A percentile compares a stretch with the other conserved stretches of the same genome.
phyloP scores from a whole-genome alignment of 208 protist genomes.

The Phytomonas sp. region DNA sequence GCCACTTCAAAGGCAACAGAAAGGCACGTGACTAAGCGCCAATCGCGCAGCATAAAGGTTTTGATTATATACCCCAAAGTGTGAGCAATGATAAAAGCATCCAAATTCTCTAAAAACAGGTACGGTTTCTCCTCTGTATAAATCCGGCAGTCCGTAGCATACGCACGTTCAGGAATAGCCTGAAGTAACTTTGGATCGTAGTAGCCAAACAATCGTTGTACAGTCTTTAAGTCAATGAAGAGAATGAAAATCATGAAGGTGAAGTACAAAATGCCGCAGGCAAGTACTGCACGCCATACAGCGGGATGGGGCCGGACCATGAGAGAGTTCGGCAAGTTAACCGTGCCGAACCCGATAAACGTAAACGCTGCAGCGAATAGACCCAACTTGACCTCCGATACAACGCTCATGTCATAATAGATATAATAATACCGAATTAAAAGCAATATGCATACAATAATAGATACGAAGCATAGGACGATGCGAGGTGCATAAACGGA shows the following conservation, averaged over 20 bases:
- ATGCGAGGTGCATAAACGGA: conserved; percentile 59
- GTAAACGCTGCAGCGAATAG: conserved; percentile 50
- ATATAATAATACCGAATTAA: conserved; percentile 49
- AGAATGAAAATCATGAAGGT: conserved; percentile 87
- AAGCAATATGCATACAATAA: conserved; percentile 39
- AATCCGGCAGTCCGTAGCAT: conserved; percentile 92
- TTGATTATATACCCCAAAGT: conserved; percentile 92
- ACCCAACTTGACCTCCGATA: conserved; percentile 56
- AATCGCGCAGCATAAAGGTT: conserved; percentile 91
- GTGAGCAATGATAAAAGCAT: conserved; percentile 94
- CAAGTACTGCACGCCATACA: conserved; percentile 92
- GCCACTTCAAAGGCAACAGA: conserved; percentile 92
- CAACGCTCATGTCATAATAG: conserved; percentile 30
- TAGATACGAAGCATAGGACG: conserved; percentile 33
- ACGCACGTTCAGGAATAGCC: conserved; percentile 79
- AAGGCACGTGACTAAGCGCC: conserved; percentile 74
- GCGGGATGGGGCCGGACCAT: conserved; percentile 94
- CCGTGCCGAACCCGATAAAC: conserved; percentile 87
- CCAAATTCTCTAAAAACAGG: conserved; percentile 66
- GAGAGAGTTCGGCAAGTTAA: conserved; percentile 88
- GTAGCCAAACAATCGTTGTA: conserved; percentile 45
- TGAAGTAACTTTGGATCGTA: conserved; percentile 74
- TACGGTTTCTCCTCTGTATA: conserved; percentile 76
- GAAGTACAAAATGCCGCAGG: conserved; percentile 87
- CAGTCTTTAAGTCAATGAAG: conserved; percentile 80